These are phyloP conservation scores for Kuraishia cidri DNA, from an alignment of 805 yeast genomes.

Conservation along the genomic window DNA sequence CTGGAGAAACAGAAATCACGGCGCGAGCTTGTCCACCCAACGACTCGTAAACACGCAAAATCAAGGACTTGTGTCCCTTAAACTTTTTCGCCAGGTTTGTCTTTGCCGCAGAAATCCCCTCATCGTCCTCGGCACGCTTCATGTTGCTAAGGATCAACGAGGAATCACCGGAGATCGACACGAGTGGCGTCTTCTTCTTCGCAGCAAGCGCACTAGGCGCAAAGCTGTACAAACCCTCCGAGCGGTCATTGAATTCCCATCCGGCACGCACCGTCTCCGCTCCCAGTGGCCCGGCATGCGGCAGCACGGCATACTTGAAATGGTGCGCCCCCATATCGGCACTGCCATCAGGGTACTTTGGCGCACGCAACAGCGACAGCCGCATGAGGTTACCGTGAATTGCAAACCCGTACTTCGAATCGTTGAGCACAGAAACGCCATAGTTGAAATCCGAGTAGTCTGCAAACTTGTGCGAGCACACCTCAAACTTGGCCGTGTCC, in stretches of 20 bases:
- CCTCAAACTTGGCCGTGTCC: slow-evolving; percentile 97
- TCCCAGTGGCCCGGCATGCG: slow-evolving; percentile 66
- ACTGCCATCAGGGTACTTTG: slow-evolving; percentile 89
- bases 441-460: slow-evolving; percentile 81
- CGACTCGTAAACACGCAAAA: slow-evolving; percentile 77
- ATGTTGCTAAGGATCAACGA: slow-evolving; percentile 66
- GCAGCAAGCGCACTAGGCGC: too few relatives aligned
- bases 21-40: slow-evolving; percentile 73
- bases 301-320: slow-evolving; percentile 76
- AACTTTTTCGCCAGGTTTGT: slow-evolving; percentile 30
- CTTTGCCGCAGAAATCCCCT: slow-evolving; percentile 35
- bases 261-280: slow-evolving; percentile 64
- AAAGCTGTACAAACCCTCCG: too few relatives aligned
- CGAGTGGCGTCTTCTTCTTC: slow-evolving; percentile 5
- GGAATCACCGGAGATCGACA: slow-evolving; percentile 34
- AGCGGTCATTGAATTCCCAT: slow-evolving; percentile 67
- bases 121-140: slow-evolving; percentile 85
- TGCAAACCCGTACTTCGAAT: slow-evolving; percentile 86
- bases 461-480: slow-evolving; percentile 88
- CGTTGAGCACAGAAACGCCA: slow-evolving; percentile 81
- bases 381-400: slow-evolving; percentile 92
- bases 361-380: slow-evolving; percentile 76
- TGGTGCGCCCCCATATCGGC: slow-evolving; percentile 91
- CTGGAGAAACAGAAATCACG: slow-evolving; percentile 30
- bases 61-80: slow-evolving; percentile 38